Base-by-base conservation (phyloP, 768 basidiomycete genomes). In the Boletus insuetus region DNA sequence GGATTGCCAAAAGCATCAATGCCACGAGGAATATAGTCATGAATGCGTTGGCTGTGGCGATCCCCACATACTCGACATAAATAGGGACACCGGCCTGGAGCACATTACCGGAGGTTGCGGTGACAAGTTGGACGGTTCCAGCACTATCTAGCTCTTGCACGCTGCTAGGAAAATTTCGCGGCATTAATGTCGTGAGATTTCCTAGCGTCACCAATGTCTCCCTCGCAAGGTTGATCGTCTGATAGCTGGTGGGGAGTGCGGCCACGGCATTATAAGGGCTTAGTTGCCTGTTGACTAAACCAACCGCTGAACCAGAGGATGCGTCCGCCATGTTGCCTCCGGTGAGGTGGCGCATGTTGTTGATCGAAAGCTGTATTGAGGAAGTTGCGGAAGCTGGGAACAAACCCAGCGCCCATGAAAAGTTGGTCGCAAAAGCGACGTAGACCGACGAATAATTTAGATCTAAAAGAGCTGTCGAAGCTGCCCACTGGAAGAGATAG, bases 401-500 rank as follows among this genome's bases (percentile, higher is more conserved):
- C 13, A 98, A 73, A 0, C 92, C 91, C 66, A 96, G 71, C 0
- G 90, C 80, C 94, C 94, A 98, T 0, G 86, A 82, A 61, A 96
- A 97, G 65, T 98, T 98, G 65, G 86, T 77, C 3, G 89, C 78
- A 62, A 86, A 98, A 22, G 87, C 81, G 49, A 84, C 80, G 71
- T 94, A 98, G 13, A 87, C 81, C 39, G 82, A 80, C 1, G 96
- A 90, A 66, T 94, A 98, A 70, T 98, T 89, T 66, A 98, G 80
- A 61, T 83, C 82, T 52, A 97, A 79, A 60, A 98, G 79, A 4
- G 81, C 87, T 3, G 90, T 86, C 26, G 82, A 80, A 26, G 88
- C 91, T 49, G 95, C 87, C 65, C 85, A 79, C 73, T 98, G 96
- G 71, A 87, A 91, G 54, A 96, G 81, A 64, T 82, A 85, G 44